Conservation (phyloP, 2,329 filamentous ascomycete species). For the Colletotrichum sp. region DNA sequence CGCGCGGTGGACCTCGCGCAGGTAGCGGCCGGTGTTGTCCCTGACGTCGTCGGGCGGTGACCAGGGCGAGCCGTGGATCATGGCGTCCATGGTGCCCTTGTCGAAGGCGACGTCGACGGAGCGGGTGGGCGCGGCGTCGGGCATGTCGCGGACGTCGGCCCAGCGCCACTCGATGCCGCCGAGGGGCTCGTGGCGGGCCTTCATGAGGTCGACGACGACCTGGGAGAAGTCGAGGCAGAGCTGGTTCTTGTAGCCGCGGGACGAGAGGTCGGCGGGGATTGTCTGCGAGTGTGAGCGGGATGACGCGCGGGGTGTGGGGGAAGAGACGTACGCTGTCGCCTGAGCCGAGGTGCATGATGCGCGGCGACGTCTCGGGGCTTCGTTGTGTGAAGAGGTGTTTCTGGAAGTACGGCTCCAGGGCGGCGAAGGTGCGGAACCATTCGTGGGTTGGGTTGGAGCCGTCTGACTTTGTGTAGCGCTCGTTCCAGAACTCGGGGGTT, state of each 20-base stretch:
- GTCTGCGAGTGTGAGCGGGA: conserved; percentile 39
- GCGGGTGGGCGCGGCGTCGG: conserved; percentile 34
- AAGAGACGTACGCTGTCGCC: conserved; percentile 55
- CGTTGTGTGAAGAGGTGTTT: conserved; percentile 42
- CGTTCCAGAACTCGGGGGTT: conserved; percentile 55
- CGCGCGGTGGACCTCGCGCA: conserved; percentile 55
- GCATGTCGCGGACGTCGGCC: conserved; percentile 58
- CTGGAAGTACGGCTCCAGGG: conserved; percentile 53
- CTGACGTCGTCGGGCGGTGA: conserved; percentile 53
- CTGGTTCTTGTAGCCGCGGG: conserved; percentile 55
- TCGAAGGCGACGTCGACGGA: conserved; percentile 63
- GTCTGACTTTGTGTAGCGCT: conserved; percentile 46
- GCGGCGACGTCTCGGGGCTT: conserved; percentile 32
- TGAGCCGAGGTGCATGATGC: conserved; percentile 61
- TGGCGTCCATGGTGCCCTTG: conserved; percentile 60
- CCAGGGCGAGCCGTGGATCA: conserved; percentile 61
- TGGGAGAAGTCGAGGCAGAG: conserved; percentile 63
- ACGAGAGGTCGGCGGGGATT: conserved; percentile 53
- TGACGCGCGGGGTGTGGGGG: background rate
- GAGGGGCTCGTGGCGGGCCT: conserved; percentile 39
- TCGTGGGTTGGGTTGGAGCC: conserved; percentile 50
- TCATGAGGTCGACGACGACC: conserved; percentile 59
- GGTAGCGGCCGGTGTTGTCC: conserved; percentile 52
- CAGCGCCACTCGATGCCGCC: conserved; percentile 52
- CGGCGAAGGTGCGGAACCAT: conserved; percentile 56